Conservation (phyloP, 139 green algal genomes). For the Pseudopediastrum boryanum region DNA sequence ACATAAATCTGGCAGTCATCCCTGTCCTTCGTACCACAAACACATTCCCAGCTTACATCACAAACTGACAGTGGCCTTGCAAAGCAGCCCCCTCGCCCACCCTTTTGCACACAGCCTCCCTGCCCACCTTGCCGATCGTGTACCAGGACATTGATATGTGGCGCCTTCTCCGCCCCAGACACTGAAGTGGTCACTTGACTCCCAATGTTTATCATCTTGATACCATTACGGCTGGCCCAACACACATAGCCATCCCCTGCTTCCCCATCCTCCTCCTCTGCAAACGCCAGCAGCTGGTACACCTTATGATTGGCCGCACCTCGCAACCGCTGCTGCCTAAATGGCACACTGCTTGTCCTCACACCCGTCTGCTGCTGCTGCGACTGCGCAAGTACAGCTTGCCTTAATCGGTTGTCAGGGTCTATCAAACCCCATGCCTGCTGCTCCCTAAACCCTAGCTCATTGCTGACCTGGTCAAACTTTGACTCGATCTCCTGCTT, state of each 20-base stretch:
- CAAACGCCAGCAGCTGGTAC: conserved; percentile 3
- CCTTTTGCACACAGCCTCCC: not conserved
- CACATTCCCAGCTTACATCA: not conserved
- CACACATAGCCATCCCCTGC: conserved; percentile 12
- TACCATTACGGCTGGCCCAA: conserved; percentile 22
- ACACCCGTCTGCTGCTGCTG: not conserved
- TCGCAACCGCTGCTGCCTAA: not conserved
- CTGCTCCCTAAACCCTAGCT: not conserved
- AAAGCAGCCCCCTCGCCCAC: too few species aligned
- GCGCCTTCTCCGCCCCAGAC: not conserved
- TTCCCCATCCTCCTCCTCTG: conserved; percentile 10
- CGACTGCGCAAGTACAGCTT: conserved; percentile 1
- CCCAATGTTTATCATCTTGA: conserved; percentile 8
- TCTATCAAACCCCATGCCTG: conserved; percentile 31
- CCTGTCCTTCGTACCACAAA: not conserved
- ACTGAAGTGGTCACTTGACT: conserved; percentile 4
- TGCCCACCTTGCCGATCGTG: not conserved
- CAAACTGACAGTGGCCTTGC: not conserved
- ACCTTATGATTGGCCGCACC: conserved; percentile 27
- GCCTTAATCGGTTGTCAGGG: conserved; percentile 24
- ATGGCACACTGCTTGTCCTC: not conserved
- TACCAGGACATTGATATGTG: not conserved
- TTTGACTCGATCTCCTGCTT: not conserved
- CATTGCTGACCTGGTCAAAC: not conserved
- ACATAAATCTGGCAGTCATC: not conserved